Evolutionary conservation across 2,329 filamentous ascomycete genomes (phyloP), one percentile per base, ranked within the genome.

Genomic region (Colletotrichum sp.): DNA sequence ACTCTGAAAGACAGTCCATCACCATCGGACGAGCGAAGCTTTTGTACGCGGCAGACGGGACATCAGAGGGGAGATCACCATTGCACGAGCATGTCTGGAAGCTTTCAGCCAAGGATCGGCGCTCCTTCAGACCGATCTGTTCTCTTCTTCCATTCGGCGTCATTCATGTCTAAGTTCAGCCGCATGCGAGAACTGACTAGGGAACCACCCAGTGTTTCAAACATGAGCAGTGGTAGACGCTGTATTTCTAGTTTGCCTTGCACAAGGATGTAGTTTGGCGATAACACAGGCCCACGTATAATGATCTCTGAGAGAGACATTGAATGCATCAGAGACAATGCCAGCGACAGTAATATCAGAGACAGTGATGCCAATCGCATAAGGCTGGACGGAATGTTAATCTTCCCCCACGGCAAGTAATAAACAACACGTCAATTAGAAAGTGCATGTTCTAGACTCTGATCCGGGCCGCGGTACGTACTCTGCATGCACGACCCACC

Each of bases 381-480:
- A 63, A 72, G 72, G 72, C 62, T 74, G 62, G 43, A 18, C 21
- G 52, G 55, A 70, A 74, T 72, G 72, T 48, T 66, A 55, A 43
- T 61, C 26, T 24, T 30, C 48, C 36, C 48, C 24, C 14, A 24
- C 36, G 18, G 24, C 21, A 52, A 12, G 38, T 18, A 16, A 55
- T 30, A 24, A 48, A 71, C 66, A 62, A 26, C 55, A 58, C 21
- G 12, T 34, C 8, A 21, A n/a, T 34, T 21, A 32, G 58, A 55
- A 10, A 21, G 9, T 6, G 43, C 69, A 66, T 65, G 68, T 74
- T 72, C 69, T 66, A 72, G 72, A 74, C 62, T 58, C 61, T 32
- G n/a, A 63, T 12, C 12, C 18, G 8, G 21, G n/a, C 10, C 6
- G 5, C 32, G 34, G 52, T 71, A 71, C 67, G 72, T 71, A 52